Base-by-base conservation (phyloP, 768 basidiomycete genomes). In the Hericium alpestre region DNA sequence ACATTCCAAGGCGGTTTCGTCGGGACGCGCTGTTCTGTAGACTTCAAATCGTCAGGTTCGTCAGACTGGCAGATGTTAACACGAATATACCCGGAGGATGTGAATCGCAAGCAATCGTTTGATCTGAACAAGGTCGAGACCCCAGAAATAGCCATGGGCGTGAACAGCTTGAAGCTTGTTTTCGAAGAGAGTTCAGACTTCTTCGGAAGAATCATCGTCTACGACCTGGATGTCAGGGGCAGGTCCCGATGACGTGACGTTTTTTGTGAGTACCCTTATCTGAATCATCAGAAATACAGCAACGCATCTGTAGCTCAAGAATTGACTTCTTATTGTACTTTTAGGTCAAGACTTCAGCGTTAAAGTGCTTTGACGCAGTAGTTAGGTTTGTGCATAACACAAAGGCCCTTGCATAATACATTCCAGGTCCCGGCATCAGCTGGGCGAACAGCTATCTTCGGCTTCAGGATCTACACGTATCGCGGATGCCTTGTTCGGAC, bases 1-100 rank as follows among this genome's bases (percentile, higher is more conserved):
- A 89, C 84, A 1, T 92, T 91, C 65, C 90, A 92, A 73, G 90
- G 89, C 12, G 89, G 89, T 2, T 91, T 92, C 67, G 90, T 85
- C 0, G 88, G 87, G n/a, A 84, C 78, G 7, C 71, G 76, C 48
- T 88, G 86, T 65, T 65, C 71, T 51, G 27, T 51, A 20, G 49
- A 51, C 25, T 22, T 51, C 27, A 51, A 38, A 65, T 37, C 23
- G 56, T 53, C 56, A 0, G 67, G 66, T 9, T 72, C 72, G 40
- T 58, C 66, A 23, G 70, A 71, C 48, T 88, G 86, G 86, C 68
- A 66, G 52, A 64, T 68, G 7, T 67, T 82, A 58, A 74, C 77
- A 1, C 73, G 76, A 20, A 72, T 91, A 61, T 90, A 83, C 65
- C 89, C 90, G 2, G 84, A 89, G 62, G 88, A 93, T 64, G 82